Percentiles rank a stretch among this genome's conserved stretches.
Evolutionary conservation across 2,329 filamentous ascomycete genomes (phyloP).

Genomic region (Curvularia sp.): DNA sequence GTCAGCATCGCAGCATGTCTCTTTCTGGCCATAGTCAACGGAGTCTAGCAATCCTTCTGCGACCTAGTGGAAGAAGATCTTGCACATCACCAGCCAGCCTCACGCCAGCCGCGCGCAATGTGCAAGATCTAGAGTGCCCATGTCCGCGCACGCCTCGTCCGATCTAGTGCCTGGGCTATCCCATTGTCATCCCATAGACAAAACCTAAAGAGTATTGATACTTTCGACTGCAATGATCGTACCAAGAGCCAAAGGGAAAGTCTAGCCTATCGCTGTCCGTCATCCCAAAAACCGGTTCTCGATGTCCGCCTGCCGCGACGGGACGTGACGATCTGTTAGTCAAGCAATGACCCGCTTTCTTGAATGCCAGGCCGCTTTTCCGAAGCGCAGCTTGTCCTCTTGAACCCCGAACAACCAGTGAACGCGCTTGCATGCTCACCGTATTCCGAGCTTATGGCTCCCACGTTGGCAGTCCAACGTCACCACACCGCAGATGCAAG

Average conservation of each 20-base stretch:
- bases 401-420: slow-evolving; percentile 19
- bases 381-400: slow-evolving; percentile 22
- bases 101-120: slow-evolving; percentile 27
- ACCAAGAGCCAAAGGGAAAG: slow-evolving; percentile 7
- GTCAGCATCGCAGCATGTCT: slow-evolving; percentile 27
- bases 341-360: slow-evolving; percentile 12
- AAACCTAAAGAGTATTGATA: slow-evolving; percentile 11
- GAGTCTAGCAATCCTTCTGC: slow-evolving; percentile 20
- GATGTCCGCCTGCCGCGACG: slow-evolving; percentile 38
- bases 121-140: slow-evolving; percentile 16
- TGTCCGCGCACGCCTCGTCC: slow-evolving; percentile 3
- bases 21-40: slow-evolving; percentile 26
- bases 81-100: slow-evolving; percentile 35
- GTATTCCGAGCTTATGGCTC: slow-evolving; percentile 20
- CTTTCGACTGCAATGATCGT: not conserved
- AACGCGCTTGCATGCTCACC: slow-evolving; percentile 13
- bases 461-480: slow-evolving; percentile 19
- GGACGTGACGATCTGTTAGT: slow-evolving; percentile 33
- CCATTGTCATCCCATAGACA: slow-evolving; percentile 23
- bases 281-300: slow-evolving; percentile 36
- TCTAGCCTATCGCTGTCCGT: slow-evolving; percentile 18
- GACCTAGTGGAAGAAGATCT: slow-evolving; percentile 18
- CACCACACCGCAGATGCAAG: slow-evolving; percentile 19
- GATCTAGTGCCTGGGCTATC: slow-evolving; percentile 8
- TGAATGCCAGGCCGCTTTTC: slow-evolving; percentile 21